Conservation (phyloP, 2,329 filamentous ascomycete genomes). For the Didymella keratinophila region DNA sequence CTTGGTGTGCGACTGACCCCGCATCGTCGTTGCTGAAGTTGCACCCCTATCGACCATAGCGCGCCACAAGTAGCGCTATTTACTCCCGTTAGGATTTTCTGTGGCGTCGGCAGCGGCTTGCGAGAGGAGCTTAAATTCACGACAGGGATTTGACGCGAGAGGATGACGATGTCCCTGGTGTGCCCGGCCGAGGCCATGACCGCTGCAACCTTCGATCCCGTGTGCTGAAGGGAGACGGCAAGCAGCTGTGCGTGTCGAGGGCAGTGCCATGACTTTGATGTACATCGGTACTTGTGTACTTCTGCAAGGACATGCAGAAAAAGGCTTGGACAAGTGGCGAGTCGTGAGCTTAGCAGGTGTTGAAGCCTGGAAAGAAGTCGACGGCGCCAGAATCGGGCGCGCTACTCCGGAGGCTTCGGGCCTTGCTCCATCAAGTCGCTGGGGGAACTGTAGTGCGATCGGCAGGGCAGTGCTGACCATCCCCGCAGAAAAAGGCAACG, state of each 20-base stretch:
- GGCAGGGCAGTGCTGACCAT: constrained; percentile 29
- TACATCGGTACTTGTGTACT: constrained; percentile 6
- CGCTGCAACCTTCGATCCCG: constrained; percentile 6
- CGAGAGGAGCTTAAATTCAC: constrained; percentile 40
- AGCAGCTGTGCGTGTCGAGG: constrained; percentile 7
- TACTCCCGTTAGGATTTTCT: constrained; percentile 7
- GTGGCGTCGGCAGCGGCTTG: constrained; percentile 41
- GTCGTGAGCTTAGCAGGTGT: constrained; percentile 12
- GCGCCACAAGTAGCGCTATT: constrained; percentile 27
- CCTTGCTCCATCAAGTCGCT: constrained; percentile 28
- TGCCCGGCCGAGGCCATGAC: constrained; percentile 14
- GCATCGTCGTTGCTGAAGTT: constrained; percentile 30
- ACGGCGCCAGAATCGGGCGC: constrained; percentile 13
- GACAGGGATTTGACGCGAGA: constrained; percentile 25
- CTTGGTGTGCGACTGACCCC: constrained; percentile 38
- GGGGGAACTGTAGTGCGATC: constrained; percentile 30
- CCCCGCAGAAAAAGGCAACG: constrained; percentile 26
- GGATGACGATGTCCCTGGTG: constrained; percentile 40
- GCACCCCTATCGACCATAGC: constrained; percentile 23
- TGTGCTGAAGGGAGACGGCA: constrained; percentile 24
- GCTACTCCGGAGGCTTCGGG: constrained; percentile 26
- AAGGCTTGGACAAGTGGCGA: constrained; percentile 18
- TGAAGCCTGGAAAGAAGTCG: constrained; percentile 11
- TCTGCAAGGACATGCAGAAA: constrained; percentile 18
- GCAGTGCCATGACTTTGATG: constrained; percentile 9